Evolutionary conservation across 1,284 basidiomycete genomes (phyloP).

Genomic region (Amylostereum areolatum): DNA sequence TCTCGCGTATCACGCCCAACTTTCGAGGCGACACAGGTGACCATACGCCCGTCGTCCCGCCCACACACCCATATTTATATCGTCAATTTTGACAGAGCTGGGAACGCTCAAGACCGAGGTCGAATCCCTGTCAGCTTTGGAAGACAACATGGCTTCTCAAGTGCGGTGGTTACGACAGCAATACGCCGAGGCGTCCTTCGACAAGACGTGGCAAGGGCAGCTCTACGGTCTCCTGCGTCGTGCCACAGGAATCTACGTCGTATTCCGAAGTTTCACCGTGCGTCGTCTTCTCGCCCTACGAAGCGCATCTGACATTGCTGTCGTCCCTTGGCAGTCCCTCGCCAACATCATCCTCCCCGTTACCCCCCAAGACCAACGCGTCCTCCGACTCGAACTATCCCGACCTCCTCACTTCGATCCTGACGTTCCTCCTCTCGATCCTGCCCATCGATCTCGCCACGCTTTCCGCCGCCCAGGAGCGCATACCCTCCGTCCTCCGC

Average conservation of each 20-base stretch:
- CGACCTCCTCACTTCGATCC: slow-evolving; percentile 53
- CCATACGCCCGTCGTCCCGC: slow-evolving; percentile 13
- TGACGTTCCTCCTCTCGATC: slow-evolving; percentile 46
- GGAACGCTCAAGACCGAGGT: slow-evolving; percentile 43
- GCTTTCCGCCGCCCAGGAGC: slow-evolving; percentile 18
- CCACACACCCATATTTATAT: not conserved
- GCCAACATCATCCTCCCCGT: slow-evolving; percentile 31
- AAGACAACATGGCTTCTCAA: slow-evolving; percentile 62
- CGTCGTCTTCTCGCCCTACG: slow-evolving; percentile 20
- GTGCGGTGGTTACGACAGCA: slow-evolving; percentile 44
- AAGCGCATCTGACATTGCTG: slow-evolving; percentile 2
- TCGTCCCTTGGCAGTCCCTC: slow-evolving; percentile 36
- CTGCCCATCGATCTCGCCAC: slow-evolving; percentile 29
- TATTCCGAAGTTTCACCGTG: slow-evolving; percentile 58
- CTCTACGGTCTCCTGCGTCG: slow-evolving; percentile 40
- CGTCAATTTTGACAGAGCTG: slow-evolving; percentile 19
- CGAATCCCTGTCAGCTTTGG: slow-evolving; percentile 57
- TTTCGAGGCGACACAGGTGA: slow-evolving; percentile 44
- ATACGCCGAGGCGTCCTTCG: slow-evolving; percentile 43
- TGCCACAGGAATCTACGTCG: slow-evolving; percentile 45
- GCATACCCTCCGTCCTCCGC: slow-evolving; percentile 45
- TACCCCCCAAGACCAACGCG: slow-evolving; percentile 4
- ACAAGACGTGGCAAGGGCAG: slow-evolving; percentile 44
- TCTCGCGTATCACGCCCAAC: slow-evolving; percentile 39
- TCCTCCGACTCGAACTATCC: slow-evolving; percentile 40